Evolutionary conservation across 2,329 filamentous ascomycete species (phyloP).

Genomic region (Pseudopithomyces maydicus): DNA sequence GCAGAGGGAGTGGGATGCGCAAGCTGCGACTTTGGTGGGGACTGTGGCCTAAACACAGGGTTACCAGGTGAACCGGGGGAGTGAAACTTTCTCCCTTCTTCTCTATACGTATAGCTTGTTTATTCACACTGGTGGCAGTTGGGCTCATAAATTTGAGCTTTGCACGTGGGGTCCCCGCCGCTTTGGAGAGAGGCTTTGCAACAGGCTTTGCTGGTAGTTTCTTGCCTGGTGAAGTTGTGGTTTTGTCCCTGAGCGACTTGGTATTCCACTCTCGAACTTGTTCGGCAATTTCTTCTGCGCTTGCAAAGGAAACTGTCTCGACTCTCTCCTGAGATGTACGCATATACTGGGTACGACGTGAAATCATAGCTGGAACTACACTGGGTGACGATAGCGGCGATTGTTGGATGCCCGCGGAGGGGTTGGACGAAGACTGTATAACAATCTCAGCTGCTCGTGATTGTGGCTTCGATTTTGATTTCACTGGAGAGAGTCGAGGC

Average conservation of each 20-base stretch:
- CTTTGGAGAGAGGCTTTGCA: not conserved
- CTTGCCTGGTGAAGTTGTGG: not conserved
- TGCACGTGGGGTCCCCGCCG: not conserved
- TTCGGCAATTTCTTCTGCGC: conserved; percentile 19
- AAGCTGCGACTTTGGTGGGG: not conserved
- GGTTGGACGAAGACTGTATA: not conserved
- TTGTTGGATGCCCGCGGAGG: not conserved
- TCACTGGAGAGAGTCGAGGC: not conserved
- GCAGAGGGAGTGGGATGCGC: not conserved
- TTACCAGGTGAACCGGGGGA: conserved; percentile 13
- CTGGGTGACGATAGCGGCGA: not conserved
- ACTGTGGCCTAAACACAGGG: not conserved
- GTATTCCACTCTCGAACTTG: conserved; percentile 22
- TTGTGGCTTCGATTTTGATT: not conserved
- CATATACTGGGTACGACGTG: not conserved
- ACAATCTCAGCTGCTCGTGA: not conserved
- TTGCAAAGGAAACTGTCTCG: conserved; percentile 5
- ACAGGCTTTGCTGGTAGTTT: not conserved
- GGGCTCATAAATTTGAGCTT: conserved; percentile 4
- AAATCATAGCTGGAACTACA: conserved; percentile 1
- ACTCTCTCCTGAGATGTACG: conserved; percentile 9
- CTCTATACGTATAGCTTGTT: not conserved
- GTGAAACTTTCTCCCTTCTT: conserved; percentile 9
- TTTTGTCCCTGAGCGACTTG: conserved; percentile 9
- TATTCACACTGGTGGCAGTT: not conserved